Evolutionary conservation across 2,329 filamentous ascomycete species (phyloP), one percentile per base, ranked within the genome.

Genomic region (Tolypocladium cylindrosporum): DNA sequence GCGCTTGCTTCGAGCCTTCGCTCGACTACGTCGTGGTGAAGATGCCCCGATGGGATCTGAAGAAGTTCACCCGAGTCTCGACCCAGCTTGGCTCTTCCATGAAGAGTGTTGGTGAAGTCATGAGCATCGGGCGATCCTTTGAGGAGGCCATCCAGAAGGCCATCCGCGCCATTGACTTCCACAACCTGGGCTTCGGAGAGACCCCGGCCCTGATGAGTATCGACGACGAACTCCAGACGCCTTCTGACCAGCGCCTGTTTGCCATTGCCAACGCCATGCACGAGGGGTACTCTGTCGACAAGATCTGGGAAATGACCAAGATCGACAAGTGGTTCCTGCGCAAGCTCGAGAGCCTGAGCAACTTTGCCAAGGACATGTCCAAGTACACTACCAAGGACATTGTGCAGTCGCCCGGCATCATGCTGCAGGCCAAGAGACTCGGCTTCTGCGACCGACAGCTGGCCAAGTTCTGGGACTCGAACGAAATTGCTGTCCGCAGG

Each of bases 71-170:
- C 36, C 87, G 94, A 64, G 94, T 97, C 27, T 97, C 93, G 4
- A 97, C 92, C 1, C 88, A 95, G 69, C 87, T 99, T 31, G 93
- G 92, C 37, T 97, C 94, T 3, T 96, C 93, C 14, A 99, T 99
- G 94, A 99, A 97, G 87, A 96, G 91, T 83, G 92, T 99, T 56
- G 94, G 94, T 69, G 94, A 99, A 73, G 94, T 99, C 64, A 97
- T 99, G 94, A 93, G 89, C 68, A 97, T 99, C 65, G 94, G 94
- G 58, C 82, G 94, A 64, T 96, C 90, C 0, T 99, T 99, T 66
- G 94, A 99, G 74, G 94, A 99, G 75, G 94, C 94, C 10, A 96
- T 99, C 48, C 94, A 99, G 68, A 99, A 97, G 75, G 94, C 94
- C 24, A 99, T 99, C 67, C 88, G 94, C 55, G 87, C 91, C 45